Percentiles rank a stretch among this genome's conserved stretches.
These are phyloP conservation scores for Jacaranda copaia DNA, from an alignment of 257 asterid genomes.

Conservation along the genomic window DNA sequence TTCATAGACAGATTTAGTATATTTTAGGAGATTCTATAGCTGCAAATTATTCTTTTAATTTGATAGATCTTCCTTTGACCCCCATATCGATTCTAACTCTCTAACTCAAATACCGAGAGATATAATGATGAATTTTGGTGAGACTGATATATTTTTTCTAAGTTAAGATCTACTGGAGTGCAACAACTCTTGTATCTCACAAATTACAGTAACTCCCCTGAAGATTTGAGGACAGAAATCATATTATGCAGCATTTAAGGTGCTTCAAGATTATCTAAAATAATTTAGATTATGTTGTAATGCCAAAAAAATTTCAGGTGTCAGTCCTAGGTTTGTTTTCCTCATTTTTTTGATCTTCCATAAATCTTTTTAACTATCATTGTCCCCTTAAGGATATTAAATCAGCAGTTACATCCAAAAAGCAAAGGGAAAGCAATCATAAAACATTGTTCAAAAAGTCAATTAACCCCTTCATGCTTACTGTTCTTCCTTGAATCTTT, in stretches of 20 bases:
- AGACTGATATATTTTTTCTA: neutral
- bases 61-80: neutral
- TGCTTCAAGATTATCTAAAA: neutral
- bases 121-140: neutral
- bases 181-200: neutral
- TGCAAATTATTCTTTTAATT: neutral
- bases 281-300: neutral
- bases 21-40: neutral
- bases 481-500: slow-evolving; percentile 9
- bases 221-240: too few species aligned
- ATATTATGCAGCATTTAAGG: neutral
- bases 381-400: neutral
- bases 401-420: neutral
- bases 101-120: neutral
- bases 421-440: neutral
- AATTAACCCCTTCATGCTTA: neutral
- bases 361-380: neutral
- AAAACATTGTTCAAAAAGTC: too few species aligned
- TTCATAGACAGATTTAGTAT: neutral
- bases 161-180: neutral
- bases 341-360: neutral
- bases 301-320: neutral
- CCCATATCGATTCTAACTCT: neutral
- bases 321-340: neutral
- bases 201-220: neutral